Percentiles rank a stretch among this genome's conserved stretches.
phyloP scores from a whole-genome alignment of 768 basidiomycete genomes.

The Auricularia sp. region DNA sequence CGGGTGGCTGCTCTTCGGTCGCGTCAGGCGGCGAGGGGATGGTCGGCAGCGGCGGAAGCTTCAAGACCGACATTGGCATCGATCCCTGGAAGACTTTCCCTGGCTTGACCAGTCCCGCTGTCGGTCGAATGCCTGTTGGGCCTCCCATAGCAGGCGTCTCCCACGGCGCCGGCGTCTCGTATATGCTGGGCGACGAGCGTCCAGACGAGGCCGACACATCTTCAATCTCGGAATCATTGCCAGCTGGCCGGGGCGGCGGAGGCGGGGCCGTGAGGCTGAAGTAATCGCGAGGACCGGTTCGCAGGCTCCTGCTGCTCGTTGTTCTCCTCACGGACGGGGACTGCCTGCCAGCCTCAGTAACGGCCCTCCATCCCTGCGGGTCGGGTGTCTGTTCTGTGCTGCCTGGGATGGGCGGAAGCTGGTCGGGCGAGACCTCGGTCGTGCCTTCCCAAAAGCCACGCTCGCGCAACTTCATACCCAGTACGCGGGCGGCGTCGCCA shows the following conservation, averaged over 20 bases:
- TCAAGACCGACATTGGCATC: background rate
- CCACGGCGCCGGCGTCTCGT: background rate
- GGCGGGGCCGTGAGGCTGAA: background rate
- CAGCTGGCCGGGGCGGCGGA: background rate
- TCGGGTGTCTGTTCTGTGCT: slow-evolving; percentile 22
- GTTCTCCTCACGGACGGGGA: slow-evolving; percentile 1
- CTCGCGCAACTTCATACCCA: background rate
- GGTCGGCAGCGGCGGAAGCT: background rate
- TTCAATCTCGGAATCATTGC: background rate
- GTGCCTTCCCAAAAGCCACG: slow-evolving; percentile 72
- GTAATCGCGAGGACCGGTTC: background rate
- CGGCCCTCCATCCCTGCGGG: slow-evolving; percentile 16
- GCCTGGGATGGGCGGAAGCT: slow-evolving; percentile 20
- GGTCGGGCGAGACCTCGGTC: slow-evolving; percentile 36
- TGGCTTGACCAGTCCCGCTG: background rate
- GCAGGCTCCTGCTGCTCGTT: background rate
- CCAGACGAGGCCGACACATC: background rate
- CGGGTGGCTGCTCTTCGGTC: background rate
- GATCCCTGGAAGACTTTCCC: background rate
- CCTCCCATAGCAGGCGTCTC: background rate
- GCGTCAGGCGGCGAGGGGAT: background rate
- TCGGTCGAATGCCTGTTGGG: background rate
- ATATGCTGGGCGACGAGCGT: background rate
- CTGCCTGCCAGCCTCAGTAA: slow-evolving; percentile 14
- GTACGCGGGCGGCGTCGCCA: background rate